Percentiles rank a stretch among this genome's conserved stretches.
phyloP scores from a whole-genome alignment of 139 green algal genomes.

The Dunaliella sp. region DNA sequence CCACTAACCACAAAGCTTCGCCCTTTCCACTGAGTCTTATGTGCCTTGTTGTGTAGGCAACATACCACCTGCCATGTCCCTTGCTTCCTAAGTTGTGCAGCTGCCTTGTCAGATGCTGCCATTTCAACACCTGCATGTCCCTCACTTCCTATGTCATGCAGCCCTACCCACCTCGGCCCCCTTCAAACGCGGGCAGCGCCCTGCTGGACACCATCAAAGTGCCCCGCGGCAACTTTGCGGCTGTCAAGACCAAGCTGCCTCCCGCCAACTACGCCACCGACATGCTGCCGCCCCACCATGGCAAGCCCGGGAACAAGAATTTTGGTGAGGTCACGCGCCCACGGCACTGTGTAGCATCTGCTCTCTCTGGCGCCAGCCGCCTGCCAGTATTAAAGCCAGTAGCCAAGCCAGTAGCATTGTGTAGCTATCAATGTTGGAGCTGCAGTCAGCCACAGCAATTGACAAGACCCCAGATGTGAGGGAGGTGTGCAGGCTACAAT shows the following conservation, averaged over 20 bases:
- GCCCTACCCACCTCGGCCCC: not conserved
- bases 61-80: no score
- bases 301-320: not conserved
- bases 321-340: no score
- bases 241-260: conserved; percentile 47
- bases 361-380: not conserved
- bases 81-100: no score
- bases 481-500: no score
- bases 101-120: no score
- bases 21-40: no score
- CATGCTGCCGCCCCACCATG: not conserved
- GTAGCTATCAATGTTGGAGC: not conserved
- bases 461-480: no score
- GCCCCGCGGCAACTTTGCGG: conserved; percentile 41
- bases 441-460: not conserved
- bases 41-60: no score
- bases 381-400: not conserved
- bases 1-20: no score
- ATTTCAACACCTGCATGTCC: no score
- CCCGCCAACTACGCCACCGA: conserved; percentile 43
- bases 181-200: conserved; percentile 23
- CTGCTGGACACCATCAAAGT: conserved; percentile 58
- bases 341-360: no score
- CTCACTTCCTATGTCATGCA: conserved; percentile 1
- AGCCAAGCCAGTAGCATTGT: not conserved